Base-by-base conservation (phyloP, 306 rosid species). In the Parietaria judaica region DNA sequence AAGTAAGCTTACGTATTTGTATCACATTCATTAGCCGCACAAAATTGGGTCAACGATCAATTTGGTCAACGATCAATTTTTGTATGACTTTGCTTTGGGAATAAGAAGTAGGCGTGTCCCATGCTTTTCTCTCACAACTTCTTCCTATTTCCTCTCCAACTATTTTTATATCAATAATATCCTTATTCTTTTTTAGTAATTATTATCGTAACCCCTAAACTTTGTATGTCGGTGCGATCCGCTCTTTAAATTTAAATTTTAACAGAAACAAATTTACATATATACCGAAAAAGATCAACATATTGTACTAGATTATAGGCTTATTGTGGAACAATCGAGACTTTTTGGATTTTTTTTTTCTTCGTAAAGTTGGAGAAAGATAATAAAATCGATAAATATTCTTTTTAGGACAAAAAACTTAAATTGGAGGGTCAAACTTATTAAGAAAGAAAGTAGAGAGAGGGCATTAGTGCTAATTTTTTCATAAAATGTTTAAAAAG, bases 111-210 rank as follows among this genome's bases (percentile, higher is more conserved):
- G 66, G 37, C 80, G 66, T 59, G 74, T 46, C 60, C 55, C 72
- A 52, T 78, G 78, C 74, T 53, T 75, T 79, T 49, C 54, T 52
- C 50, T 61, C 65, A 47, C 67, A 37, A 14, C 77, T 53, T 36
- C 17, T 13, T 6, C 31, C 23, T 34, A 6, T 41, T 41, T 41
- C 9, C 45, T 41, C 45, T 41, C 45, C 45, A 58, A 39, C 46
- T 31, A 6, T 36, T 10, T 17, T 23, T 15, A 8, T 23, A 23
- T 23, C 2, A 23, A 23, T 23, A 23, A 23, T 23, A 23, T 23
- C 2, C 31, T 23, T 23, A 23, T 23, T 23, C 31, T 23, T 23
- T 23, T 23, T 23, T 2, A 23, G 31, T 23, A 23, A 23, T 23
- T 23, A 23, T 23, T 23, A 23, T 23, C 31, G 2, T 23, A 2